These are phyloP conservation scores for Podaxis sp. DNA, from an alignment of 768 basidiomycete species.

Conservation along the genomic window DNA sequence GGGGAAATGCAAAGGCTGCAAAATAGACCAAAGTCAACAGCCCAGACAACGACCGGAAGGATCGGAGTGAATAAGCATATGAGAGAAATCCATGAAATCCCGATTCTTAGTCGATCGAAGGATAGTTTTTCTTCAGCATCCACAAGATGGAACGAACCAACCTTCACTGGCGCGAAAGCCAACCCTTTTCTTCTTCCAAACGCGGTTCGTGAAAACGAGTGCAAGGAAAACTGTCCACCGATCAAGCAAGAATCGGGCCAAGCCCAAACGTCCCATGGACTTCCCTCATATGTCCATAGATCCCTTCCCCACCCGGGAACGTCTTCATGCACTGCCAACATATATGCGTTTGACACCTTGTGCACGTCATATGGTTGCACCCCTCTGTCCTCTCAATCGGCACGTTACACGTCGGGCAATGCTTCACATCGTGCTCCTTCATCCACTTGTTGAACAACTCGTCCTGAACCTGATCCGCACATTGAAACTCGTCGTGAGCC, in stretches of 20 bases:
- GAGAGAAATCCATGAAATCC: no score
- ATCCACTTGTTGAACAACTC: slow-evolving; percentile 70
- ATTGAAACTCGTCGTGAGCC: slow-evolving; percentile 67
- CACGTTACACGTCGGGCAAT: slow-evolving; percentile 70
- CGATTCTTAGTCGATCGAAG: no score
- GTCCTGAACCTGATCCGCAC: slow-evolving; percentile 56
- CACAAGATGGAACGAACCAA: no score
- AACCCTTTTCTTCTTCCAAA: no score
- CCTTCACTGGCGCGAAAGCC: no score
- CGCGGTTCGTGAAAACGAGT: no score
- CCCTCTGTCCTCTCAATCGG: slow-evolving; percentile 74
- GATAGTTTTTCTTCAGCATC: no score
- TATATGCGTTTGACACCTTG: slow-evolving; percentile 70
- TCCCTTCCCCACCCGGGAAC: slow-evolving; percentile 64
- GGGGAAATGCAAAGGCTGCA: no score
- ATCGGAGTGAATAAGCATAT: no score
- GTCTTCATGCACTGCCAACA: slow-evolving; percentile 81
- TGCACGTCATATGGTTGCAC: slow-evolving; percentile 85
- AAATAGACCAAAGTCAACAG: no score
- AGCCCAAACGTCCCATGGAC: slow-evolving; percentile 59
- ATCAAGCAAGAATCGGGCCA: slow-evolving; percentile 15
- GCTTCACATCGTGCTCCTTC: slow-evolving; percentile 62
- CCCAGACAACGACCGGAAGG: no score
- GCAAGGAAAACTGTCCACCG: background rate
- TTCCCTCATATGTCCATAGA: slow-evolving; percentile 77